Evolutionary conservation across 257 asterid species (phyloP).

Genomic region (Prunella vulgaris): DNA sequence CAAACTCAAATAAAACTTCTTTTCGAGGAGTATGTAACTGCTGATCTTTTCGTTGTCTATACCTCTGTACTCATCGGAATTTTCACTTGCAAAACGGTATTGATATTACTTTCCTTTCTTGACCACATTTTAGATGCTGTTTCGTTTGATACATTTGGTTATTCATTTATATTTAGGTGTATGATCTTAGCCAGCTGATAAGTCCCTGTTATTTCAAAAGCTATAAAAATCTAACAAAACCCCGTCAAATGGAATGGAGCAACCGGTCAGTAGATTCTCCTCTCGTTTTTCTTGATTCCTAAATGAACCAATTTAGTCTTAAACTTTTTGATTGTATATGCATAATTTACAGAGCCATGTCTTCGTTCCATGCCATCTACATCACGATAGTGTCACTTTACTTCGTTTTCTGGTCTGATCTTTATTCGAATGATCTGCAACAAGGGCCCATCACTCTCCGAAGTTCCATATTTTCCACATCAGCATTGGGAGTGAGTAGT

Average conservation of each 20-base stretch:
- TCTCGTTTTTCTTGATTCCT: slow-evolving; percentile 6
- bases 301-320: not conserved
- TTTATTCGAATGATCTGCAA: slow-evolving; percentile 35
- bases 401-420: slow-evolving; percentile 59
- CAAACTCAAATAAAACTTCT: slow-evolving; percentile 47
- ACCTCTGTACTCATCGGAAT: slow-evolving; percentile 54
- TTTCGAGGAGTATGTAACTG: slow-evolving; percentile 41
- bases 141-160: not conserved
- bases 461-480: slow-evolving; percentile 51
- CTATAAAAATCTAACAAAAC: slow-evolving; percentile 45
- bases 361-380: slow-evolving; percentile 67
- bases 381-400: slow-evolving; percentile 49
- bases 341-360: slow-evolving; percentile 56
- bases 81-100: slow-evolving; percentile 68
- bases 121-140: not conserved
- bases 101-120: too few relatives aligned
- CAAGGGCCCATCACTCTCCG: slow-evolving; percentile 45
- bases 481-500: slow-evolving; percentile 62
- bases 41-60: slow-evolving; percentile 38
- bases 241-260: slow-evolving; percentile 73
- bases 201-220: slow-evolving; percentile 54
- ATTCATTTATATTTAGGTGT: slow-evolving; percentile 46
- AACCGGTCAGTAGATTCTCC: slow-evolving; percentile 51
- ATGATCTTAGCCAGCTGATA: slow-evolving; percentile 52
- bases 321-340: not conserved